Evolutionary conservation across 495 filamentous ascomycete genomes (phyloP).

Genomic region (Daldinia concentrica): DNA sequence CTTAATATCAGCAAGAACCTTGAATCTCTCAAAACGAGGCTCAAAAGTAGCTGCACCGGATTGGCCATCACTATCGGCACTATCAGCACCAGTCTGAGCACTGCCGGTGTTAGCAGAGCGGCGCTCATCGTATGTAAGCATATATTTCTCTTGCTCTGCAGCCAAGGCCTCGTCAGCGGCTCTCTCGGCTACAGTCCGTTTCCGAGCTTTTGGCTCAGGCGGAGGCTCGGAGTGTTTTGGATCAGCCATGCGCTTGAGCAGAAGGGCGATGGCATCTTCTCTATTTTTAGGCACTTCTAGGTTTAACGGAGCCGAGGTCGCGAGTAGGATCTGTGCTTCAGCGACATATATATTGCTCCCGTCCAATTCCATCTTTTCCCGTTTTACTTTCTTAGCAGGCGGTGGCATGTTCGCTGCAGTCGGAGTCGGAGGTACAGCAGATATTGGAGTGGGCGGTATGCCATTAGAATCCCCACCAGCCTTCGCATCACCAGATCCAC

Average conservation of each 20-base stretch:
- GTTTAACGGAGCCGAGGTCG: constrained; percentile 76
- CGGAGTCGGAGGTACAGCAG: constrained; percentile 69
- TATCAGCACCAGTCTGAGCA: constrained; percentile 65
- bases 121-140: constrained; percentile 93
- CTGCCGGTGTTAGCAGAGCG: constrained; percentile 67
- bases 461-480: constrained; percentile 61
- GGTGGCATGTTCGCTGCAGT: constrained; percentile 60
- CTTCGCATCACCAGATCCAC: constrained; percentile 54
- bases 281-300: constrained; percentile 76
- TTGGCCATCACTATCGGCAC: constrained; percentile 77
- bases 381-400: constrained; percentile 74
- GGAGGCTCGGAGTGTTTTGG: constrained; percentile 77
- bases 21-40: constrained; percentile 89
- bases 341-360: constrained; percentile 73
- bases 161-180: constrained; percentile 92
- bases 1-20: constrained; percentile 86
- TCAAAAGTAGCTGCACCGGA: constrained; percentile 76
- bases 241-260: constrained; percentile 72
- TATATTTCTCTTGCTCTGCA: constrained; percentile 86
- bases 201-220: constrained; percentile 86
- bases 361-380: constrained; percentile 76
- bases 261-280: constrained; percentile 71
- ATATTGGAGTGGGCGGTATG: constrained; percentile 71
- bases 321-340: constrained; percentile 74
- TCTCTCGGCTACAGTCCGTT: constrained; percentile 92